Conservation (phyloP, 2,329 filamentous ascomycete genomes). For the Trichophaea hybrida region DNA sequence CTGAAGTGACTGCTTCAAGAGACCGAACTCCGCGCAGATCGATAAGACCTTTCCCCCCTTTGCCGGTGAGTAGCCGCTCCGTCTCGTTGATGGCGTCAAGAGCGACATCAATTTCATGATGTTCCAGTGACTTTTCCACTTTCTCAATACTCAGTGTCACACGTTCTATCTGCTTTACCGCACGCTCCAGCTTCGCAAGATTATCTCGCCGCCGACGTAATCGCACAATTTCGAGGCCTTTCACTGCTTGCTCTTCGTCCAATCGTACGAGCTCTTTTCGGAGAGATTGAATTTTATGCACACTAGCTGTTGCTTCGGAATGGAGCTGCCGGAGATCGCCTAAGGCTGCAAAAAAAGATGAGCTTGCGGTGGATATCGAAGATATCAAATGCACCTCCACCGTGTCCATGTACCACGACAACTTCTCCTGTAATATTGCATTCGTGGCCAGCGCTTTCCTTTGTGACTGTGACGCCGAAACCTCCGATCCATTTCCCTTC, state of each 20-base stretch:
- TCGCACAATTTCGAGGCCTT: constrained; percentile 71
- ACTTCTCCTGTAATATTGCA: constrained; percentile 90
- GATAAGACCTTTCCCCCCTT: constrained; percentile 34
- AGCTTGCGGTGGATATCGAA: constrained; percentile 88
- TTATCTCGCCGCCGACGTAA: constrained; percentile 73
- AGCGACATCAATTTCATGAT: constrained; percentile 68
- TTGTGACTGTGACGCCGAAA: constrained; percentile 32
- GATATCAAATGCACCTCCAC: constrained; percentile 94
- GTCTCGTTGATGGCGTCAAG: constrained; percentile 62
- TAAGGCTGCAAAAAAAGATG: constrained; percentile 88
- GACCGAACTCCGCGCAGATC: constrained; percentile 46
- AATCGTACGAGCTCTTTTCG: constrained; percentile 65
- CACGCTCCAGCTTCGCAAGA: constrained; percentile 63
- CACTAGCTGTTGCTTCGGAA: constrained; percentile 80
- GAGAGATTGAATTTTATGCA: constrained; percentile 67
- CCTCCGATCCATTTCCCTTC: constrained; percentile 28
- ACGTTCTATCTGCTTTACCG: constrained; percentile 66
- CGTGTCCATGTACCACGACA: constrained; percentile 99
- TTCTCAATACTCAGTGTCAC: constrained; percentile 60
- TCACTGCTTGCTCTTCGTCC: constrained; percentile 74
- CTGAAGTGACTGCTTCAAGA: constrained; percentile 62
- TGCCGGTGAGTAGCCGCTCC: constrained; percentile 66
- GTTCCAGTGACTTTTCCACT: constrained; percentile 70
- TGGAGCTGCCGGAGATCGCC: constrained; percentile 84
- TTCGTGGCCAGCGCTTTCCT: constrained; percentile 88